These are phyloP conservation scores for Elsinoe fawcettii DNA, from an alignment of 2,329 filamentous ascomycete species.

Conservation along the genomic window DNA sequence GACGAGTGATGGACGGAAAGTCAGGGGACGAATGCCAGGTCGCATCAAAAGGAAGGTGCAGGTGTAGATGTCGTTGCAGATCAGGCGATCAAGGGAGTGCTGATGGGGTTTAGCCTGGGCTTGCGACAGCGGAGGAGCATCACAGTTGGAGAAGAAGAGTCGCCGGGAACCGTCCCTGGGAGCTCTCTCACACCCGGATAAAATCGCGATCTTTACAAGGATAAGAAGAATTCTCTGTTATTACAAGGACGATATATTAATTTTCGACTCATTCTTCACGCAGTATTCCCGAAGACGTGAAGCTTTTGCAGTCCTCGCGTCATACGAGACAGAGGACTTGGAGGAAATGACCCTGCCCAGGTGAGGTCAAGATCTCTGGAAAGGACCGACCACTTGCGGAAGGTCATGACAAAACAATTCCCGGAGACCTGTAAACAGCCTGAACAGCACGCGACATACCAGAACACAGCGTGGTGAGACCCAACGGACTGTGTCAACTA, in stretches of 20 bases:
- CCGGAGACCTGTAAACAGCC: not conserved
- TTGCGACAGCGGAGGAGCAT: not conserved
- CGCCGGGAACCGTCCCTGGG: conserved; percentile 1
- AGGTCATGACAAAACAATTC: not conserved
- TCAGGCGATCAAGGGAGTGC: conserved; percentile 12
- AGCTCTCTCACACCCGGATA: not conserved
- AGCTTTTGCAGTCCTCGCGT: not conserved
- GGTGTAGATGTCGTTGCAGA: conserved; percentile 12
- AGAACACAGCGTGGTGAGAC: not conserved
- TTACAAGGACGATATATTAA: not conserved
- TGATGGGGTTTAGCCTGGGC: conserved; percentile 11
- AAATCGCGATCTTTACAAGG: not conserved
- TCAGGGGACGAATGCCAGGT: not conserved
- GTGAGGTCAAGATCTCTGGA: not conserved
- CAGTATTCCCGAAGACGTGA: not conserved
- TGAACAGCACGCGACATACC: not conserved
- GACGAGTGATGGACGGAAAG: not conserved
- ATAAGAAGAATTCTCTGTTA: not conserved
- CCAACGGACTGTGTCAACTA: not conserved
- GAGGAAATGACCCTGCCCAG: not conserved
- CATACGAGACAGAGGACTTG: not conserved
- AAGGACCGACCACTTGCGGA: too few species aligned
- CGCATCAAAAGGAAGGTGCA: conserved; percentile 9
- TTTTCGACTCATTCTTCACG: not conserved
- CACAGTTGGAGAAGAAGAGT: not conserved